Evolutionary conservation across 2,329 filamentous ascomycete genomes (phyloP).

Genomic region (Cercospora sp.): DNA sequence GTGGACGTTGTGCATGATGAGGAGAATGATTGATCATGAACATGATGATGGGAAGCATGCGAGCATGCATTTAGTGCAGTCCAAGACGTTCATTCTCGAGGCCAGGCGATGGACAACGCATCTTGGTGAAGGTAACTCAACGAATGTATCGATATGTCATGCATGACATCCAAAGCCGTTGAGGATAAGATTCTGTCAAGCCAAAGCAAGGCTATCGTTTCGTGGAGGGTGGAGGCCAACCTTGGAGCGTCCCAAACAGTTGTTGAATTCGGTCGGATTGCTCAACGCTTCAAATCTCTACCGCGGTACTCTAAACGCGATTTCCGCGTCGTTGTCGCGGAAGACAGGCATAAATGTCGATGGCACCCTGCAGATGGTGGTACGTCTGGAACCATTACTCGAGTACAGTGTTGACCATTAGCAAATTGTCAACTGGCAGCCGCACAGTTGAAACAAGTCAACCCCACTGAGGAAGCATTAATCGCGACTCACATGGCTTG

Average conservation of each 20-base stretch:
- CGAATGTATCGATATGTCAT: background rate
- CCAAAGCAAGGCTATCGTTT: conserved; percentile 3
- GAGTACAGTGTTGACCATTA: background rate
- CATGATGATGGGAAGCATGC: background rate
- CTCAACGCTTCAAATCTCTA: background rate
- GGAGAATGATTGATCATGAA: background rate
- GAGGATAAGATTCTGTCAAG: conserved; percentile 13
- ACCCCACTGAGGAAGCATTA: background rate
- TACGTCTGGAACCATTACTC: conserved; percentile 2
- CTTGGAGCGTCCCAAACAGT: background rate
- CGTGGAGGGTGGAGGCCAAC: background rate
- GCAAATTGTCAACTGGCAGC: background rate
- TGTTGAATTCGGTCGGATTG: background rate
- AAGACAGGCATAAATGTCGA: background rate
- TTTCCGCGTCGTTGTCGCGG: background rate
- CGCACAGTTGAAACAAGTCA: background rate
- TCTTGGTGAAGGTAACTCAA: background rate
- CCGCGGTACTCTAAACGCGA: background rate
- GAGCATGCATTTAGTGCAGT: background rate
- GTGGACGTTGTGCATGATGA: background rate
- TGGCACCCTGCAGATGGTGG: background rate
- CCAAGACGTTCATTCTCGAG: background rate
- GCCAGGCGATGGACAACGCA: background rate
- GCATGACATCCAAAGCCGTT: conserved; percentile 3
- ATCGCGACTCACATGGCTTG: background rate